Base-by-base conservation (phyloP, 768 basidiomycete genomes). In the Phaeotremella fagi region DNA sequence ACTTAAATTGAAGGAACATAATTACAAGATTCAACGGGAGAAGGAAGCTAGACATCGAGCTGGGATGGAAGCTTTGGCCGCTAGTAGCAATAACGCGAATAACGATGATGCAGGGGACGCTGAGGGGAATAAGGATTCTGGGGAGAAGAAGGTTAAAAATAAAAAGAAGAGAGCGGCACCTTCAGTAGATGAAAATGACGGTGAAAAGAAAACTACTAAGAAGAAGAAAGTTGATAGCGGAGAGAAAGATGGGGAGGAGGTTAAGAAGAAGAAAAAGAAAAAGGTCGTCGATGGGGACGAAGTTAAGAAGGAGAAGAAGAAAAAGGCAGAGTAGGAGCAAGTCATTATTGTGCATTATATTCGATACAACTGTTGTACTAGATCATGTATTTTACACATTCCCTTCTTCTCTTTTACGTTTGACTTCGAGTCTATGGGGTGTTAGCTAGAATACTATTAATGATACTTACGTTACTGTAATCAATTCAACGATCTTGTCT, bases 401-500 rank as follows among this genome's bases (percentile, higher is more conserved):
- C 4, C 33, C 25, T 44, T 50, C 51, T 31, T 60, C 55, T 9
- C 57, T 33, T 33, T 52, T 38, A 26, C 55, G 42, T 38, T 57
- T 57, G 3, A 57, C 31, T 33, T 57, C 55, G 23, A 63, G 52
- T 5, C 52, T 54, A 24, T 33, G 18, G 3, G 42, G n/a, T 4
- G 4, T 37, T 25, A 9, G n/a, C 14, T 26, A 11, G 24, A 45
- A 15, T 11, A 22, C 20, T 14, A 23, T 27, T 26, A 23, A 6
- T 6, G n/a, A 4, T 6, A 69, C 68, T 55, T 52, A 69, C 63
- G 68, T 61, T 20, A 66, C 49, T 33, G 68, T 45, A 3, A 72
- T 54, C 23, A 71, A 55, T 41, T 67, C 62, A 4, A 72, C 63
- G 12, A 74, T 52, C 54, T 68, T 71, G 43, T 69, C 60, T 27